These are phyloP conservation scores for Dactylorhiza incarnata DNA, from an alignment of 106 monocot species.

Conservation along the genomic window DNA sequence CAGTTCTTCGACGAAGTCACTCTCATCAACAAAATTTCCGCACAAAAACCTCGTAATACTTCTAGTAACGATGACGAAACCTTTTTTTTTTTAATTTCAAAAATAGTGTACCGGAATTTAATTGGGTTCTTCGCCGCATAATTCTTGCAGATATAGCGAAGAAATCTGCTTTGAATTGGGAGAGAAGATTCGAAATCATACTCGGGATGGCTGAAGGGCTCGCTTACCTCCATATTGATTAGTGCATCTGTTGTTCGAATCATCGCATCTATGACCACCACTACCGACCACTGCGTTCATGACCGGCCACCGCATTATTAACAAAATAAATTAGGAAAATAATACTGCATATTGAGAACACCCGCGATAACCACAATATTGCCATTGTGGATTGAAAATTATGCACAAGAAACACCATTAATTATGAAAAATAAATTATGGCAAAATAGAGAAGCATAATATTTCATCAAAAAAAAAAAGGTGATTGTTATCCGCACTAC, in stretches of 20 bases:
- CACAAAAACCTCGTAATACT: constrained; percentile 63
- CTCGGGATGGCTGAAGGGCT: constrained; percentile 54
- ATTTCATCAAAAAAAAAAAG: too few relatives aligned
- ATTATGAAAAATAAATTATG: too few relatives aligned
- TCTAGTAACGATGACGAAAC: constrained; percentile 20
- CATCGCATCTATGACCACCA: too few relatives aligned
- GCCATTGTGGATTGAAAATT: too few relatives aligned
- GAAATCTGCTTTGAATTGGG: constrained; percentile 41
- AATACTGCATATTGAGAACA: too few relatives aligned
- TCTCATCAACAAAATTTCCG: constrained; percentile 50
- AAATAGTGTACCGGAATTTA: neutral
- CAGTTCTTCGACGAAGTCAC: constrained; percentile 63
- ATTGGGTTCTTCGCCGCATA: neutral
- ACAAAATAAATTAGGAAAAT: too few relatives aligned
- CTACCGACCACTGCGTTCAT: too few relatives aligned
- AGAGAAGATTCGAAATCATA: constrained; percentile 51
- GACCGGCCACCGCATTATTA: too few relatives aligned
- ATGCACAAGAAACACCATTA: too few relatives aligned
- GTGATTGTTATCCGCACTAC: too few relatives aligned
- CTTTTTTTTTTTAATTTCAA: neutral
- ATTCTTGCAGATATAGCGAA: constrained; percentile 27
- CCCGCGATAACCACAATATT: too few relatives aligned
- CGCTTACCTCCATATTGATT: constrained; percentile 60
- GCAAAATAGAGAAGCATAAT: too few relatives aligned
- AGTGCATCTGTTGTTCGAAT: constrained; percentile 37